Conservation (phyloP, 225 moss, liverwort and hornwort species). For the Asterella californica region DNA sequence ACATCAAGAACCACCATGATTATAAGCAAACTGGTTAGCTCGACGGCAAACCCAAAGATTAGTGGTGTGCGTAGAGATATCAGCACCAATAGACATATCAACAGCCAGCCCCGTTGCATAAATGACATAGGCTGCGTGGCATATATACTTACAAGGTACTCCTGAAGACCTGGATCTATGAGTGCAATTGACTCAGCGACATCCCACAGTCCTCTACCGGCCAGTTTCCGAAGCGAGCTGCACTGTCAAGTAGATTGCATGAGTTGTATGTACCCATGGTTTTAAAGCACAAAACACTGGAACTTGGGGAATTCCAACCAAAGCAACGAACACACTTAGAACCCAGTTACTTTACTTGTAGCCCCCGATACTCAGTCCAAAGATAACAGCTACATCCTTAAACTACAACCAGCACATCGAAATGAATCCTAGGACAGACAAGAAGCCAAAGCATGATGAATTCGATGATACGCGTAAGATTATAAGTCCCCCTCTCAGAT, state of each 20-base stretch:
- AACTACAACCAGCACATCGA: background rate
- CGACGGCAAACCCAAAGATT: background rate
- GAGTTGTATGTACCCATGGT: background rate
- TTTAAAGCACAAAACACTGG: background rate
- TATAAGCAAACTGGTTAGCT: background rate
- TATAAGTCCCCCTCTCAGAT: background rate
- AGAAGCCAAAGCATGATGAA: background rate
- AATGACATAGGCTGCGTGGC: background rate
- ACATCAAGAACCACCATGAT: background rate
- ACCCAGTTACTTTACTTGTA: background rate
- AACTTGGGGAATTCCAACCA: background rate
- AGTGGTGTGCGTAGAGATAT: background rate
- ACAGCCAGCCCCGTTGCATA: background rate
- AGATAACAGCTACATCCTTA: background rate
- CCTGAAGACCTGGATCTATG: conserved; percentile 23
- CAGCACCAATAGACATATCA: background rate
- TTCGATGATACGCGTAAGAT: background rate
- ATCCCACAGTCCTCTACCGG: conserved; percentile 28
- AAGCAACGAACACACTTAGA: background rate
- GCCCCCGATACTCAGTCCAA: background rate
- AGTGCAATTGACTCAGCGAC: conserved; percentile 28
- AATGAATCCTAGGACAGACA: background rate
- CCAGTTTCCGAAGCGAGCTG: conserved; percentile 27
- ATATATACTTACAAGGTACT: conserved; percentile 22
- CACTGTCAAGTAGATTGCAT: conserved; percentile 11